Evolutionary conservation across 352 stramenopile genomes (phyloP).

Genomic region (Phytophthora rubi): DNA sequence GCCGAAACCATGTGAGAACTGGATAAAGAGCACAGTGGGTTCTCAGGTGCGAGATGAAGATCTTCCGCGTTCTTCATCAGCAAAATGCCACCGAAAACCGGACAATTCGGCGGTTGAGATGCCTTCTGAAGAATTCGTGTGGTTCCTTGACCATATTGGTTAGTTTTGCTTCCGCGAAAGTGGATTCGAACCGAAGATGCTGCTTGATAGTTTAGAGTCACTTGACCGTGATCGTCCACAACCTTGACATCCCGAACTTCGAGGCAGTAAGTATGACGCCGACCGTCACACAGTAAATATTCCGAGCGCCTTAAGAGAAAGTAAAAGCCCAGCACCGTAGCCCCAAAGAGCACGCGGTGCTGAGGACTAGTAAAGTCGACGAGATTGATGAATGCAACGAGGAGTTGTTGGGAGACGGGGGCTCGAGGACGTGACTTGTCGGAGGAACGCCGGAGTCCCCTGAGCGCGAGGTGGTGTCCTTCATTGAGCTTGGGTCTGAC

Average conservation of each 20-base stretch:
- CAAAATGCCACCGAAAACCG: no score
- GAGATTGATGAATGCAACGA: neutral
- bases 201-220: neutral
- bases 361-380: constrained; percentile 8
- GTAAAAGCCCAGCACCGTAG: constrained; percentile 36
- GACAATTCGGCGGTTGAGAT: no score
- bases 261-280: constrained; percentile 10
- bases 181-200: neutral
- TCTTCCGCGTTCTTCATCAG: no score
- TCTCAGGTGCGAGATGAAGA: no score
- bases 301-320: constrained; percentile 26
- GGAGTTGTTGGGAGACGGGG: neutral
- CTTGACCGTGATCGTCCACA: neutral
- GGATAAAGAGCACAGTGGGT: no score
- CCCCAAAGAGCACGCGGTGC: constrained; percentile 32
- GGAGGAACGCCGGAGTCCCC: constrained; percentile 1
- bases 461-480: constrained; percentile 1
- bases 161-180: neutral
- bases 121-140: no score
- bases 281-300: constrained; percentile 9
- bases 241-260: constrained; percentile 10
- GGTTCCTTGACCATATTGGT: neutral
- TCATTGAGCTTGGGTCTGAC: neutral
- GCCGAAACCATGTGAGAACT: no score
- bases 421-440: neutral